Base-by-base conservation (phyloP, 345 rosid species). In the Melastoma malabathricum region DNA sequence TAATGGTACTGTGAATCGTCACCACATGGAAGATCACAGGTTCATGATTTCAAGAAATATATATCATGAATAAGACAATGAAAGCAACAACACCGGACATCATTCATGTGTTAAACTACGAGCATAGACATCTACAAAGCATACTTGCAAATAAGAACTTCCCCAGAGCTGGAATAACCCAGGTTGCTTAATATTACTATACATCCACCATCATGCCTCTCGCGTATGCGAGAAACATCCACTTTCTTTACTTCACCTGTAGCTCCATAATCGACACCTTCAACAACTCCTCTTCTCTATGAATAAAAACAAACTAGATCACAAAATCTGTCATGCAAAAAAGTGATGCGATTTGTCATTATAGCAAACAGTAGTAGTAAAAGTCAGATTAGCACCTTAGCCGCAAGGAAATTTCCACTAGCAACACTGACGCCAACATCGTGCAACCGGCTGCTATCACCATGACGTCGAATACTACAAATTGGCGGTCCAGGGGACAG, bases 141-240 rank as follows among this genome's bases (percentile, higher is more conserved):
- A 56, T 82, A 90, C 98, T 90, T 90, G 98, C 98, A 90, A 66
- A 82, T 90, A 44, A 90, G 71, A 64, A 90, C 96, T 78, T 90
- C 96, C 60, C 98, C 98, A 38, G 96, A 76, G 65, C 96, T 86
- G 48, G 98, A 90, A 63, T 84, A 75, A 10, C 98, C 98, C 59
- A 90, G 68, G 77, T 90, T 90, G 78, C 89, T 90, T 60, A 90
- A 52, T 56, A 84, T 58, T 58, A 84, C 92, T 45, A 90, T 69
- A 61, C 92, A 83, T 58, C 86, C 94, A 69, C 79, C 67, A 64
- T 86, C 89, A 67, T 84, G 96, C 71, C 98, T 79, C 70, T 90
- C 83, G 2, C 81, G 67, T 69, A 90, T 82, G 54, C 94, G 85
- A 67, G 67, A 59, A 25, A 80, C 89, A 57, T 90, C 96, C 56